phyloP scores from a whole-genome alignment of 371 early-diverging fungal species.

The Umbelopsis sp. region DNA sequence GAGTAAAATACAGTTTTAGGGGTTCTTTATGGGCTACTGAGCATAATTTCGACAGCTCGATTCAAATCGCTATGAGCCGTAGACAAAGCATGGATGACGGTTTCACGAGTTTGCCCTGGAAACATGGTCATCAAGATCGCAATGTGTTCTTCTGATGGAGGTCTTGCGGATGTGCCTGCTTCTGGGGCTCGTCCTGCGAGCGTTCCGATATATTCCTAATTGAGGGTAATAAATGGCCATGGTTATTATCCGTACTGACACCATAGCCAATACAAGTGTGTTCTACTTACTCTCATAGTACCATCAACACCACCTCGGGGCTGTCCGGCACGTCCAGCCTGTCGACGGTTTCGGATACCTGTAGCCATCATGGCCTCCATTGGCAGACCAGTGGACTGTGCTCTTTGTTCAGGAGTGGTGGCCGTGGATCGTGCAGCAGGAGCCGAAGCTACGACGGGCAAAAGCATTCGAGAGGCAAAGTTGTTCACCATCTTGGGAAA shows the following conservation, averaged over 20 bases:
- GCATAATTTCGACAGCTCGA: conserved; percentile 59
- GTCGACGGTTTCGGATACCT: conserved; percentile 38
- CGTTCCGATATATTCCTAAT: conserved; percentile 58
- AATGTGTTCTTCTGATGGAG: conserved; percentile 56
- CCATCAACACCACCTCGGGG: conserved; percentile 21
- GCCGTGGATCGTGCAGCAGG: conserved; percentile 56
- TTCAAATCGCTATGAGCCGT: conserved; percentile 60
- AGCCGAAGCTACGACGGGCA: conserved; percentile 46
- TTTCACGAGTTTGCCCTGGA: conserved; percentile 58
- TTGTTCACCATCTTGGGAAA: conserved; percentile 48
- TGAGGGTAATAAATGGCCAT: too few relatives aligned
- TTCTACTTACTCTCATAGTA: conserved; percentile 31
- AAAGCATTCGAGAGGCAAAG: conserved; percentile 37
- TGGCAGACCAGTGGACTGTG: conserved; percentile 24
- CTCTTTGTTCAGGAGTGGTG: conserved; percentile 45
- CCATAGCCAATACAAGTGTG: background rate
- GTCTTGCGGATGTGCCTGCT: conserved; percentile 37
- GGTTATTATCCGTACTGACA: background rate
- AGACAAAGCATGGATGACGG: conserved; percentile 55
- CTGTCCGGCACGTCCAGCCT: conserved; percentile 21
- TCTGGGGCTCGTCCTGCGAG: conserved; percentile 52
- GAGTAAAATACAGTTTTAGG: background rate
- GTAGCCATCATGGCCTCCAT: conserved; percentile 37
- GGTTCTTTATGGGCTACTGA: conserved; percentile 34
- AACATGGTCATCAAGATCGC: conserved; percentile 59